Evolutionary conservation across 805 yeast species (phyloP), one percentile per base, ranked within the genome.

Genomic region (Hemisphaericaspora nanyangensis): DNA sequence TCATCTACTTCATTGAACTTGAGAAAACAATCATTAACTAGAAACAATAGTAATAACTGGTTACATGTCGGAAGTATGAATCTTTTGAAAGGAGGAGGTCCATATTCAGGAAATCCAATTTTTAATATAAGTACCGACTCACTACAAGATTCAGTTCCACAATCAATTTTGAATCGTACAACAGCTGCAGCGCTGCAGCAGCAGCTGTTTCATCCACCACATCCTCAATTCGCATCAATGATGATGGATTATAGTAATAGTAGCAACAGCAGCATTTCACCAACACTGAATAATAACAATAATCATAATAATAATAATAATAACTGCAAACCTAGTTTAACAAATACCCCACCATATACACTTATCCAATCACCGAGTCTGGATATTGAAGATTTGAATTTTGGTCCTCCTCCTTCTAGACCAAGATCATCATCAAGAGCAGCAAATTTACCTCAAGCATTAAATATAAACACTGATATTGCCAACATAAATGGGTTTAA

Each of bases 91-190:
- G 52, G 60, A n/a, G 39, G 35, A 18, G 42, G 47, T 12, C 31
- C 40, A 10, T 36, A 31, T 12, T 13, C 22, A 11, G 7, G 31
- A 16, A 35, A 36, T 24, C 17, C 34, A 13, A 40, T 36, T 12
- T 39, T 43, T 15, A 54, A 54, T 24, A 38, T 49, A 17, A 39
- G 43, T 34, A 56, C 72, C 1, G 73, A 68, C 45, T 65, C 70
- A 7, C 59, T 68, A 45, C 71, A 63, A 42, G 73, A 68, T 50
- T 68, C 49, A 40, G 73, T 68, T 4, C 71, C 74, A 2, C 72
- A 65, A 40, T 53, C 63, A 7, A 56, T 63, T 28, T 61, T 68
- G 20, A 55, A 58, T 39, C 51, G 65, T 44, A 54, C 61, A 35
- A 58, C 65, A 15, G 8, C 26, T 8, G 8, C 26, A 8, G 26